Evolutionary conservation across 1,284 basidiomycete genomes (phyloP).

Genomic region (Takashimella tepidaria): DNA sequence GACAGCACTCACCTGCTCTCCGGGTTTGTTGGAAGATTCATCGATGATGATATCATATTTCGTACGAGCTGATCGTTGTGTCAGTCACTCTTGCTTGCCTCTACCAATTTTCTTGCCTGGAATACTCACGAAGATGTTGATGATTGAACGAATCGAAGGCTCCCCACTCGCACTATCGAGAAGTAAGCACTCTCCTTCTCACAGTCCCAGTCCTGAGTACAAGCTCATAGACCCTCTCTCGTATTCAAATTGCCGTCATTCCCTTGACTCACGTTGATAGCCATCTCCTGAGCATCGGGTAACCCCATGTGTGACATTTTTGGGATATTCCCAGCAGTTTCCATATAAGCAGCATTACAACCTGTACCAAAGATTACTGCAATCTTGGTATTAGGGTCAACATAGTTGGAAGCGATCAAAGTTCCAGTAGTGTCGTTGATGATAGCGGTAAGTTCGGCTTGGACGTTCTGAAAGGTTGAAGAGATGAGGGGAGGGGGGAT

Average conservation of each 20-base stretch:
- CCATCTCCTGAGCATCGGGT: conserved; percentile 68
- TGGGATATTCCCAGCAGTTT: conserved; percentile 68
- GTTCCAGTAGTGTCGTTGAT: conserved; percentile 98
- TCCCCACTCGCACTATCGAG: conserved; percentile 58
- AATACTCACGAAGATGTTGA: conserved; percentile 73
- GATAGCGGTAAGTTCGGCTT: conserved; percentile 72
- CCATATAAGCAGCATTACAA: conserved; percentile 97
- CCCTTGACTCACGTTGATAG: conserved; percentile 73
- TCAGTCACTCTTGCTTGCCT: conserved; percentile 8
- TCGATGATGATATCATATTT: conserved; percentile 93
- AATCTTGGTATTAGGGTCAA: conserved; percentile 83
- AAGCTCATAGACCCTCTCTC: no score
- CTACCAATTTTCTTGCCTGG: no score
- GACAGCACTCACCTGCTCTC: conserved; percentile 65
- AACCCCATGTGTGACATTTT: conserved; percentile 74
- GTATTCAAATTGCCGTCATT: no score
- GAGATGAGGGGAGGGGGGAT: no score
- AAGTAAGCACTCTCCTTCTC: neutral
- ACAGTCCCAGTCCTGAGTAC: neutral
- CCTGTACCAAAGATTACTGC: conserved; percentile 97
- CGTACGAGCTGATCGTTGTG: conserved; percentile 59
- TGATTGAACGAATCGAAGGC: conserved; percentile 97
- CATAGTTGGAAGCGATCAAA: conserved; percentile 93
- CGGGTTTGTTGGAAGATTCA: conserved; percentile 90
- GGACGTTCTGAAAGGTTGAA: conserved; percentile 47